These are phyloP conservation scores for Hanseniaspora mollemarum DNA, from an alignment of 805 yeast species.

Conservation along the genomic window DNA sequence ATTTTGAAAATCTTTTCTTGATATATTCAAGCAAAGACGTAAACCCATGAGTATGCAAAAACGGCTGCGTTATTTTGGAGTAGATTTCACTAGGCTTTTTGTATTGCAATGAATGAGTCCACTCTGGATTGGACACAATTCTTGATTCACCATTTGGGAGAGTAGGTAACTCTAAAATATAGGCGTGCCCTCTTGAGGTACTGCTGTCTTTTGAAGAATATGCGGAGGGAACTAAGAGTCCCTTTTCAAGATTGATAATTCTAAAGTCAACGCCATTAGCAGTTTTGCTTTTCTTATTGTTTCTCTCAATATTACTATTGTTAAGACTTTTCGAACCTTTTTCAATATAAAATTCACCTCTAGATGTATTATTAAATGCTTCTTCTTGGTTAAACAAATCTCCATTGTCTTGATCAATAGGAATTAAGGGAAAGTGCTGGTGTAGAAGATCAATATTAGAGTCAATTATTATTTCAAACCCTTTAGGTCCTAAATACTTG, in stretches of 20 bases:
- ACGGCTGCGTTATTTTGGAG: constrained; percentile 61
- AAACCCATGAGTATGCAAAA: constrained; percentile 82
- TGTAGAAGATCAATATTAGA: constrained; percentile 24
- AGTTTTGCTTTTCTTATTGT: constrained; percentile 50
- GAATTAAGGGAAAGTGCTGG: constrained; percentile 27
- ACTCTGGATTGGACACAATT: constrained; percentile 21
- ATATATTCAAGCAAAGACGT: constrained; percentile 69
- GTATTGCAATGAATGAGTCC: constrained; percentile 32
- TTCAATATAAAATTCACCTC: constrained; percentile 18
- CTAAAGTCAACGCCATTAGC: constrained; percentile 34
- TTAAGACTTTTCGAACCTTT: constrained; percentile 23
- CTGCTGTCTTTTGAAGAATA: constrained; percentile 17
- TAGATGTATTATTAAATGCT: constrained; percentile 14
- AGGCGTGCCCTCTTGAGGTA: constrained; percentile 16
- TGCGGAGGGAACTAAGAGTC: constrained; percentile 6
- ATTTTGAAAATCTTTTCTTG: constrained; percentile 54
- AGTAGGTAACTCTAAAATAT: constrained; percentile 7
- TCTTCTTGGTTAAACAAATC: constrained; percentile 19
- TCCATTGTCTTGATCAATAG: constrained; percentile 19
- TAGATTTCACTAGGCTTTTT: constrained; percentile 72
- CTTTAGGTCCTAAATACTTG: constrained; percentile 23
- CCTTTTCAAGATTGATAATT: constrained; percentile 3
- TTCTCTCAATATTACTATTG: constrained; percentile 21
- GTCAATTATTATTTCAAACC: constrained; percentile 22
- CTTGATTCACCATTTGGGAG: neutral